These are phyloP conservation scores for Rugonectria rugulosa DNA, from an alignment of 2,329 filamentous ascomycete genomes.

Conservation along the genomic window DNA sequence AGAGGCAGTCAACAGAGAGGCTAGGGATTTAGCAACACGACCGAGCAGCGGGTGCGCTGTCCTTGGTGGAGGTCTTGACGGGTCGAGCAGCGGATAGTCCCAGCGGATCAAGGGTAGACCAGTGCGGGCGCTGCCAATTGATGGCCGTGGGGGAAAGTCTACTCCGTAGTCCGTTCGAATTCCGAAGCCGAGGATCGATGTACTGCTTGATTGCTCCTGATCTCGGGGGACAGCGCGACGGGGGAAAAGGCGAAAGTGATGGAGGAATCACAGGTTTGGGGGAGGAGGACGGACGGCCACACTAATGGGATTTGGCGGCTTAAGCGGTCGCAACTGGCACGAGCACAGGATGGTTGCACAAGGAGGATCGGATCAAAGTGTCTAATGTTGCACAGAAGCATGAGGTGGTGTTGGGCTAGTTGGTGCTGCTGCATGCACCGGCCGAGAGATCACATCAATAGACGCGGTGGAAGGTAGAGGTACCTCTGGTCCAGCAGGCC, in stretches of 20 bases:
- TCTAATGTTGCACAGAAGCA: slow-evolving; percentile 29
- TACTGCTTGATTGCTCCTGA: not conserved
- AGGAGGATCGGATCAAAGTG: slow-evolving; percentile 22
- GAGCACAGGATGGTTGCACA: slow-evolving; percentile 27
- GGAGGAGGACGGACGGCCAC: not conserved
- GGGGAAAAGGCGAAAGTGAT: not conserved
- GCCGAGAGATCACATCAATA: not conserved
- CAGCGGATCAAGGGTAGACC: slow-evolving; percentile 14
- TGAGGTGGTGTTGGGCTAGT: slow-evolving; percentile 15
- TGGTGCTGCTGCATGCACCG: slow-evolving; percentile 7
- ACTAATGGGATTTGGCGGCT: slow-evolving; percentile 13
- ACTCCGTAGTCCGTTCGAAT: slow-evolving; percentile 3
- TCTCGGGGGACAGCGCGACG: not conserved
- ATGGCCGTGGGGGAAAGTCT: slow-evolving; percentile 11
- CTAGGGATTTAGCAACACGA: slow-evolving; percentile 30
- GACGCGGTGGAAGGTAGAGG: not conserved
- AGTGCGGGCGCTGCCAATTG: slow-evolving; percentile 15
- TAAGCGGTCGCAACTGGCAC: slow-evolving; percentile 27
- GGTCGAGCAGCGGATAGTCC: slow-evolving; percentile 19
- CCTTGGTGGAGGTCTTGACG: slow-evolving; percentile 26
- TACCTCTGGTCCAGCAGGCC: not conserved
- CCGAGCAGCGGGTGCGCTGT: slow-evolving; percentile 31
- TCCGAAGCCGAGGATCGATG: slow-evolving; percentile 8
- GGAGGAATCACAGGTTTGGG: not conserved
- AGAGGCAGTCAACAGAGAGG: not conserved